A percentile compares a stretch with the other conserved stretches of the same genome.
Evolutionary conservation across 805 yeast genomes (phyloP).

Genomic region (Dipodascus geniculatus): DNA sequence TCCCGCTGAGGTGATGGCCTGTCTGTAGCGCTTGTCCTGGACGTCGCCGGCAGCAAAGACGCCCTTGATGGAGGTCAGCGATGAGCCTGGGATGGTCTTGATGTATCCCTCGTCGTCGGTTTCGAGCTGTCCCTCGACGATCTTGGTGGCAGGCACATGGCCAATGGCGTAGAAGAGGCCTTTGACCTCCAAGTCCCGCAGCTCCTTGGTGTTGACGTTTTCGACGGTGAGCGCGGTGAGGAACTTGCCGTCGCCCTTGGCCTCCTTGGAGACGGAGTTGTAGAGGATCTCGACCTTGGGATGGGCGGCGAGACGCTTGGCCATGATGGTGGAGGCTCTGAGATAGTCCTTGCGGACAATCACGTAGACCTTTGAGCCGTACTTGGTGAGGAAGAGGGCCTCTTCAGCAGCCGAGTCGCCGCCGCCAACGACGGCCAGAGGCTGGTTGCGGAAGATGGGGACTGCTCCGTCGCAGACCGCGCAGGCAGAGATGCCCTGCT

Average conservation of each 20-base stretch:
- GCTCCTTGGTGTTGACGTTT: constrained; percentile 62
- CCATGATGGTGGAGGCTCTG: constrained; percentile 96
- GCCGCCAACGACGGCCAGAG: constrained; percentile 96
- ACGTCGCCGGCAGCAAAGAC: constrained; percentile 99
- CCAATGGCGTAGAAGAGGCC: constrained; percentile 98
- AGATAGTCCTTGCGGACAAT: constrained; percentile 89
- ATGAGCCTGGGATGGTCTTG: constrained; percentile 78
- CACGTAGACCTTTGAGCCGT: constrained; percentile 90
- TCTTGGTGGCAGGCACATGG: constrained; percentile 86
- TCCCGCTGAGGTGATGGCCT: constrained; percentile 99
- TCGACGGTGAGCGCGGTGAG: constrained; percentile 52
- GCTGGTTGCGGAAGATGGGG: constrained; percentile 96
- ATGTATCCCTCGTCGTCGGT: constrained; percentile 85
- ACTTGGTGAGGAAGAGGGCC: constrained; percentile 91
- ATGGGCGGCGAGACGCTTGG: constrained; percentile 73
- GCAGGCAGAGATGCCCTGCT: constrained; percentile 97
- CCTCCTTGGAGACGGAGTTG: constrained; percentile 77
- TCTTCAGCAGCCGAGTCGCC: constrained; percentile 99
- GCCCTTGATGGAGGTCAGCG: constrained; percentile 78
- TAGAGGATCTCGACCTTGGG: constrained; percentile 85
- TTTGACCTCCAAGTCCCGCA: constrained; percentile 58
- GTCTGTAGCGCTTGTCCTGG: constrained; percentile 94
- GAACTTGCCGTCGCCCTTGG: constrained; percentile 88
- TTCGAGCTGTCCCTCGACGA: constrained; percentile 67
- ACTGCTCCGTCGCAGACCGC: constrained; percentile 99